These are phyloP conservation scores for Lactarius hengduanensis DNA, from an alignment of 768 basidiomycete genomes.

Conservation along the genomic window DNA sequence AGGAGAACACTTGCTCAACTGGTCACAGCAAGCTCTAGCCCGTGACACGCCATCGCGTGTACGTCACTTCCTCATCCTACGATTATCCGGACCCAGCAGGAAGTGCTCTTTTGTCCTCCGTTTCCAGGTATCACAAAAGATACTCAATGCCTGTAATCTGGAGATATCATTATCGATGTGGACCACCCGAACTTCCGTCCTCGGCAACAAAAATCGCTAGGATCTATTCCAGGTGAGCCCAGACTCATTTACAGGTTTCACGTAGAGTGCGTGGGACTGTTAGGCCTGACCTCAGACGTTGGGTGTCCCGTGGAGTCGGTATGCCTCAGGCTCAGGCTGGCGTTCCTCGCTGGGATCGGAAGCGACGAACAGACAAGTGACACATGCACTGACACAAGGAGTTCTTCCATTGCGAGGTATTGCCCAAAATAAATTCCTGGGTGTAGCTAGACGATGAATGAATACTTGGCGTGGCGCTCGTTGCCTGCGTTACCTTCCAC, in stretches of 20 bases:
- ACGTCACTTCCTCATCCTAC: background rate
- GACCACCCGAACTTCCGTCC: background rate
- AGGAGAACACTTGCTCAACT: background rate
- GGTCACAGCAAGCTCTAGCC: background rate
- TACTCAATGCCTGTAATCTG: background rate
- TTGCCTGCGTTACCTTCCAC: background rate
- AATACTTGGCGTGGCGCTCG: background rate
- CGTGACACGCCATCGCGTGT: background rate
- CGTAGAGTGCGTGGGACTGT: background rate
- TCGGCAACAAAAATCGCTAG: background rate
- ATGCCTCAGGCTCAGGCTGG: background rate
- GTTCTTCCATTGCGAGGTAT: background rate
- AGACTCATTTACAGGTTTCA: background rate
- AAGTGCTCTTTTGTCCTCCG: background rate
- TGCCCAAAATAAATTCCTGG: background rate
- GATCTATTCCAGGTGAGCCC: background rate
- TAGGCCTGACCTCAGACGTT: background rate
- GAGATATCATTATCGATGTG: background rate
- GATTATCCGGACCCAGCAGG: background rate
- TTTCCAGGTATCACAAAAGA: background rate
- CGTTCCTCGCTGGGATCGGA: background rate
- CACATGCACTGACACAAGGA: background rate
- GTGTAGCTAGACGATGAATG: background rate
- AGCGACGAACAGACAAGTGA: background rate
- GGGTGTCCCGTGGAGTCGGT: background rate